A percentile compares a stretch with the other conserved stretches of the same genome.
phyloP scores from a whole-genome alignment of 192 early-diverging fungal genomes.

The Lobosporangium transversale region DNA sequence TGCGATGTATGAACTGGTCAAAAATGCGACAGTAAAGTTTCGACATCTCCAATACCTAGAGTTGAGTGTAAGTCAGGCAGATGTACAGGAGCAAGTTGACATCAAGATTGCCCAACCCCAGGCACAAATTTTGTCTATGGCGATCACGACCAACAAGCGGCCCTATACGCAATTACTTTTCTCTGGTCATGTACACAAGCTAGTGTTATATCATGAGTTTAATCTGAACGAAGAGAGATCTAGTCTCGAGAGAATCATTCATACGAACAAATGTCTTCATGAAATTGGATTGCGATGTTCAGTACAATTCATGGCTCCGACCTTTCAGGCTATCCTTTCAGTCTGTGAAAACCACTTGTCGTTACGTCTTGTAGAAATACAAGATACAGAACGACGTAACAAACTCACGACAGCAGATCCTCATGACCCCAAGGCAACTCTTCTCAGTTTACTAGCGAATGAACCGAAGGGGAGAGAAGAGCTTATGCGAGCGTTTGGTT shows the following conservation, averaged over 20 bases:
- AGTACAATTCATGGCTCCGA: neutral
- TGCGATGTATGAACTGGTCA: conserved; percentile 17
- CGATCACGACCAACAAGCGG: conserved; percentile 18
- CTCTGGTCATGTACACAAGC: conserved; percentile 20
- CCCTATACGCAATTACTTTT: conserved; percentile 18
- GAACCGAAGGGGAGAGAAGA: conserved; percentile 16
- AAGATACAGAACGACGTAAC: conserved; percentile 16
- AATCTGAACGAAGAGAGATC: neutral
- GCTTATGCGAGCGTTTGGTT: conserved; percentile 13
- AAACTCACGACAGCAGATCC: neutral
- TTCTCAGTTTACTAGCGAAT: neutral
- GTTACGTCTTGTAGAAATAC: neutral
- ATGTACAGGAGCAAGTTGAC: conserved; percentile 22
- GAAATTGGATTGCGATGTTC: conserved; percentile 16
- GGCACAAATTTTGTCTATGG: conserved; percentile 17
- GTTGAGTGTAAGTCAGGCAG: conserved; percentile 4
- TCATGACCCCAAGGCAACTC: neutral
- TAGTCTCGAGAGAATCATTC: conserved; percentile 3
- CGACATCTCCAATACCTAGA: conserved; percentile 1
- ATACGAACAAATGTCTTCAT: conserved; percentile 2
- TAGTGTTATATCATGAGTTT: conserved; percentile 12
- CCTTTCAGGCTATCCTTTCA: conserved; percentile 8
- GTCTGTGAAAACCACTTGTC: neutral
- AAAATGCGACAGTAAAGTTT: conserved; percentile 7
- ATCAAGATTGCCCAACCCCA: conserved; percentile 11